Evolutionary conservation across 352 stramenopile species (phyloP), one percentile per base, ranked within the genome.

Genomic region (Phytophthora pistaciae): DNA sequence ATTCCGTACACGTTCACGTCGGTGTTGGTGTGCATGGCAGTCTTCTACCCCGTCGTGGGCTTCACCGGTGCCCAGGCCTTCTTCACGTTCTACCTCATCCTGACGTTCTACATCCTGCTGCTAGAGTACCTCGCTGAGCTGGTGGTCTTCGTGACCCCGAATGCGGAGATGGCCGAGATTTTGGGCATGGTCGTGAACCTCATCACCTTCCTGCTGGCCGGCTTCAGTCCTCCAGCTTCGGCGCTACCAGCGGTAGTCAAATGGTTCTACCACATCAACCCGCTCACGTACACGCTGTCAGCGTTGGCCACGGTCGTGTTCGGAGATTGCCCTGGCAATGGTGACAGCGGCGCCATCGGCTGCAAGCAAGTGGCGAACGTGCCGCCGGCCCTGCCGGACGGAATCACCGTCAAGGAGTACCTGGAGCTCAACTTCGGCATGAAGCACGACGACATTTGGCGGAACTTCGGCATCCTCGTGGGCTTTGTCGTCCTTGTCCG

Each of bases 171-270:
- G 4, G 68, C 73, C 1, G 73, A 71, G 29, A 75, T 80, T 44
- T 20, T 78, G 16, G 74, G 74, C 11, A 64, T 76, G 56, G n/a
- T 81, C 9, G 27, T 79, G 38, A 83, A 82, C 60, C 54, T 78
- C 29, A 48, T 84, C 16, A 74, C 66, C 40, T 77, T 78, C 18
- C 46, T 82, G 13, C 75, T 84, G 10, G 58, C 75, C 10, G 74
- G 77, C 10, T 84, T 69, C 36, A 74, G 79, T 60, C 80, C 78
- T 16, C 78, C 83, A 2, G 72, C 76, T 5, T 60, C 65, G 14
- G 59, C 73, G 40, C 10, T 80, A 54, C 58, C 77, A 38, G n/a
- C 14, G 29, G 29, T 58, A 6, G 42, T 69, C 21, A 72, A 68
- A 21, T 77, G 69, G 69, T 11, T 77, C 0, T 77, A 77, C 46